Evolutionary conservation across 2,329 filamentous ascomycete genomes (phyloP).

Genomic region (Fusarium nanum): DNA sequence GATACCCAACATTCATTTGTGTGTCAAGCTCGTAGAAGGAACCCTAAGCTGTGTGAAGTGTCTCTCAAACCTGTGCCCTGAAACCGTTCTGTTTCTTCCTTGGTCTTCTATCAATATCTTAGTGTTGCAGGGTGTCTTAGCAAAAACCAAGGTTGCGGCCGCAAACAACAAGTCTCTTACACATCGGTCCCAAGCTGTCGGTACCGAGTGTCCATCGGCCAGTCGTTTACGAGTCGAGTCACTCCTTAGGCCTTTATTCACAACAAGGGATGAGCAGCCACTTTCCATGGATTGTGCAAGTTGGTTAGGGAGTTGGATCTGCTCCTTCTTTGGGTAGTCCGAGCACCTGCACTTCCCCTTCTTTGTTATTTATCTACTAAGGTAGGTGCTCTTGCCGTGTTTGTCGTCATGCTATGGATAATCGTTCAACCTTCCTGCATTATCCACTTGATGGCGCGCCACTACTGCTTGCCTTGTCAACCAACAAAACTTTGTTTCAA

Average conservation of each 20-base stretch:
- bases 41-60: not conserved
- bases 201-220: conserved; percentile 39
- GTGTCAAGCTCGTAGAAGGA: not conserved
- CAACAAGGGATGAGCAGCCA: conserved; percentile 39
- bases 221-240: conserved; percentile 32
- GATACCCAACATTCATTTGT: not conserved
- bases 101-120: conserved; percentile 12
- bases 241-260: conserved; percentile 27
- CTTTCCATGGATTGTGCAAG: conserved; percentile 14
- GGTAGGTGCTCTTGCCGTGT: conserved; percentile 6
- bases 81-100: conserved; percentile 8
- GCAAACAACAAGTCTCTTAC: conserved; percentile 34
- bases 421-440: conserved; percentile 27
- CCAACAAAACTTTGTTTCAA: conserved; percentile 44
- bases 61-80: conserved; percentile 6
- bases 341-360: conserved; percentile 21
- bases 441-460: conserved; percentile 39
- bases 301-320: conserved; percentile 11
- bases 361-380: not conserved
- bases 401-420: conserved; percentile 2
- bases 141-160: conserved; percentile 29
- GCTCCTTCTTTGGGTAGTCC: conserved; percentile 5
- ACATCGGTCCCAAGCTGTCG: conserved; percentile 44
- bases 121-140: conserved; percentile 27
- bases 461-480: conserved; percentile 30